Conservation (phyloP, 2,329 filamentous ascomycete species). For the Aspergillus aculeatus region DNA sequence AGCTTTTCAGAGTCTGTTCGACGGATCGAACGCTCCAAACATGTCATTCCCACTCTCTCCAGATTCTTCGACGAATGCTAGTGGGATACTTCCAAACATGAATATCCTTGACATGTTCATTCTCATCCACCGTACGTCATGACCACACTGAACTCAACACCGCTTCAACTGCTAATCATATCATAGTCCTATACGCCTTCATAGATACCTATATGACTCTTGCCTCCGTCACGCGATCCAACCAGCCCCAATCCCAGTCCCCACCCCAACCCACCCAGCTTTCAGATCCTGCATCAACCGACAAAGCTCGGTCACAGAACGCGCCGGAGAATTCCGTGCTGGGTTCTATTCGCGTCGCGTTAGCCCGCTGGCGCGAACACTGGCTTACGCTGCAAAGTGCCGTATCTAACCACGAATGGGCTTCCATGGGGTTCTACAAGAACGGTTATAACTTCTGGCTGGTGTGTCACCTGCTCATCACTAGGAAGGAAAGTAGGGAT, state of each 20-base stretch:
- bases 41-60: constrained; percentile 8
- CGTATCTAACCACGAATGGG: constrained; percentile 37
- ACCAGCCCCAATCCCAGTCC: neutral
- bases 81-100: constrained; percentile 22
- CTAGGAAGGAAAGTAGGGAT: constrained; percentile 44
- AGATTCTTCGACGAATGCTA: constrained; percentile 1
- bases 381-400: constrained; percentile 36
- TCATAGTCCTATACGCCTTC: constrained; percentile 41
- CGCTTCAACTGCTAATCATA: neutral
- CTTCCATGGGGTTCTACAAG: constrained; percentile 43
- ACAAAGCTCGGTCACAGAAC: constrained; percentile 5
- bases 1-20: constrained; percentile 43
- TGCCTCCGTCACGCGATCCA: constrained; percentile 27
- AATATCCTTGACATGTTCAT: constrained; percentile 44
- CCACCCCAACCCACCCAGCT: constrained; percentile 9
- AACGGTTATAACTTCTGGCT: constrained; percentile 47
- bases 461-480: constrained; percentile 43
- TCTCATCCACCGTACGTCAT: constrained; percentile 41
- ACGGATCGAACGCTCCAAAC: constrained; percentile 20
- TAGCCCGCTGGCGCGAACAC: constrained; percentile 40
- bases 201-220: constrained; percentile 44
- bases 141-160: neutral
- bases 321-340: constrained; percentile 33
- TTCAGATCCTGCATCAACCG: neutral
- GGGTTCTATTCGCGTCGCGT: constrained; percentile 33